A percentile compares a stretch with the other conserved stretches of the same genome.
phyloP scores from a whole-genome alignment of 257 asterid genomes.

The Fraxinus pennsylvanica region DNA sequence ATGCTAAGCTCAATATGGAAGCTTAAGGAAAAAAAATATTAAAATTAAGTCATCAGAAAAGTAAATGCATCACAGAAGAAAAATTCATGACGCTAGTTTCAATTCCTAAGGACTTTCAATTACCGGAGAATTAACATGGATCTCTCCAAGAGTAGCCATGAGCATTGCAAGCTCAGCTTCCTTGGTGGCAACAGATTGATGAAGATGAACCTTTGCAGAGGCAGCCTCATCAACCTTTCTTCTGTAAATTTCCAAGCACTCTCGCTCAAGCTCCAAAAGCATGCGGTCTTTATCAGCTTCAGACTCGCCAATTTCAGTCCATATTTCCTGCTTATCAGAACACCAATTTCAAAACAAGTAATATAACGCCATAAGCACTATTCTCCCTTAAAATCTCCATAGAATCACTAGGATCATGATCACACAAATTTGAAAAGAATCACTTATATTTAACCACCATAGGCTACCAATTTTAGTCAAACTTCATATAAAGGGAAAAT shows the following conservation, averaged over 20 bases:
- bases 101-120: slow-evolving; percentile 15
- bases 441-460: background rate
- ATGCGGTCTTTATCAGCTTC: too few relatives aligned
- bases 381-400: slow-evolving; percentile 2
- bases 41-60: background rate
- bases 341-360: slow-evolving; percentile 18
- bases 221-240: too few relatives aligned
- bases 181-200: too few relatives aligned
- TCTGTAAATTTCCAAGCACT: too few relatives aligned
- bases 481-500: too few relatives aligned
- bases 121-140: slow-evolving; percentile 18
- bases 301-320: slow-evolving; percentile 41
- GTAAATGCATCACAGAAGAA: background rate
- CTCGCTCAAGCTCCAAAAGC: too few relatives aligned
- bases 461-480: too few relatives aligned
- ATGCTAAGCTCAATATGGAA: background rate
- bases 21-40: too few relatives aligned
- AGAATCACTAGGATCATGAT: background rate
- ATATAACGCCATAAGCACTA: slow-evolving; percentile 11
- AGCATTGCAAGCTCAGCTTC: too few relatives aligned
- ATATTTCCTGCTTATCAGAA: slow-evolving; percentile 60
- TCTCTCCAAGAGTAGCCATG: too few relatives aligned
- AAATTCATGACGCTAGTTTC: background rate
- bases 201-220: too few relatives aligned
- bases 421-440: background rate